These are phyloP conservation scores for Aureobasidium sp. DNA, from an alignment of 2,329 filamentous ascomycete genomes.

Conservation along the genomic window DNA sequence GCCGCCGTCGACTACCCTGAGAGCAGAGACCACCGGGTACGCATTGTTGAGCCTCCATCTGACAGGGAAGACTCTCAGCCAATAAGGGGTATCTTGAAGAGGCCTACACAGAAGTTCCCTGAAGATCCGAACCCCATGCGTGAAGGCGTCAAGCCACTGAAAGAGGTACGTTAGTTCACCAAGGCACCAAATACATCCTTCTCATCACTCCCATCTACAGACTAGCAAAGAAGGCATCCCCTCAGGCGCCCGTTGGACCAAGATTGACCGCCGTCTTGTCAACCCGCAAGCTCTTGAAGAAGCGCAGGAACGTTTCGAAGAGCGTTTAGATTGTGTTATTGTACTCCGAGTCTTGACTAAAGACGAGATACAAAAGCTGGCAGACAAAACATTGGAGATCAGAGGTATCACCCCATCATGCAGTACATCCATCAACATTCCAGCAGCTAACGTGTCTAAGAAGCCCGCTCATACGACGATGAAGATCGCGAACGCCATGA, in stretches of 20 bases:
- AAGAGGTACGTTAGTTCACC: constrained; percentile 46
- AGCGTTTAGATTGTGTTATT: constrained; percentile 88
- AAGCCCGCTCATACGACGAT: constrained; percentile 25
- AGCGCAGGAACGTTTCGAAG: constrained; percentile 85
- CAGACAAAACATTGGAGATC: constrained; percentile 70
- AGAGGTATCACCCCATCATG: constrained; percentile 41
- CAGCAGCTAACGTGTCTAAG: constrained; percentile 15
- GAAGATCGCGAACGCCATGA: constrained; percentile 19
- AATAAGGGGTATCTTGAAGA: constrained; percentile 78
- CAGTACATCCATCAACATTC: not conserved
- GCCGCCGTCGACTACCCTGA: constrained; percentile 13
- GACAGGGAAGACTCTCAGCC: constrained; percentile 57
- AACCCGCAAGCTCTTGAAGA: constrained; percentile 80
- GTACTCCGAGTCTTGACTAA: constrained; percentile 78
- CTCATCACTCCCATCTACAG: constrained; percentile 16
- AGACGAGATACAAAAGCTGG: constrained; percentile 84
- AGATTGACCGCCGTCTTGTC: constrained; percentile 79
- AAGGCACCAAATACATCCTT: not conserved
- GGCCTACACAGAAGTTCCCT: constrained; percentile 73
- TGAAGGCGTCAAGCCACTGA: constrained; percentile 89
- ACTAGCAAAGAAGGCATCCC: constrained; percentile 33
- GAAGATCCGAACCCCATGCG: constrained; percentile 76
- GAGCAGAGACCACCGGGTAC: constrained; percentile 32
- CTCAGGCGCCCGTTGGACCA: constrained; percentile 80
- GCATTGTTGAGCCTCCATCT: constrained; percentile 62